These are phyloP conservation scores for Stentor coeruleus DNA, from an alignment of 73 alveolate genomes.

Conservation along the genomic window DNA sequence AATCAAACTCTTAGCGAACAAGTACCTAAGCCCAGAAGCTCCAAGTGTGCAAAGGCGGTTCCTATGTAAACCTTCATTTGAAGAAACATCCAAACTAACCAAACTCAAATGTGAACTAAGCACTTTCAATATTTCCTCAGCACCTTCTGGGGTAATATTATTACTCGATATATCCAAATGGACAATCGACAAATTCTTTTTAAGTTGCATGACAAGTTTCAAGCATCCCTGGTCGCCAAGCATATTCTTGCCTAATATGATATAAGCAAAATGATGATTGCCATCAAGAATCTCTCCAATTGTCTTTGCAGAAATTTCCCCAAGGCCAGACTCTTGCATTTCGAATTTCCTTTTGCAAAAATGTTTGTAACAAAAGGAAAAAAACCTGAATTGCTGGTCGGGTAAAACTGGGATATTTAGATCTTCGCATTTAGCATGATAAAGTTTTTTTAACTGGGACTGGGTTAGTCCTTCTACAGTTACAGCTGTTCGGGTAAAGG, in stretches of 20 bases:
- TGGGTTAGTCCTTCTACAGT: neutral
- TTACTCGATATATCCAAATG: conserved; percentile 41
- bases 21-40: conserved; percentile 23
- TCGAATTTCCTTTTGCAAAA: neutral
- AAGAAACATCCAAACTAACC: conserved; percentile 28
- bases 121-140: conserved; percentile 33
- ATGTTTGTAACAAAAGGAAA: conserved; percentile 5
- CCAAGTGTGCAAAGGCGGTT: conserved; percentile 37
- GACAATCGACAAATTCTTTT: conserved; percentile 25
- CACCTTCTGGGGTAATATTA: conserved; percentile 42
- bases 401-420: conserved; percentile 16
- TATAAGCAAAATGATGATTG: neutral
- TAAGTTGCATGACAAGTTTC: conserved; percentile 14
- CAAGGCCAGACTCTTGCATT: conserved; percentile 20
- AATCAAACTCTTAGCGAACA: conserved; percentile 24
- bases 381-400: conserved; percentile 14
- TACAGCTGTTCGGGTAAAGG: neutral
- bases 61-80: conserved; percentile 46
- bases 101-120: conserved; percentile 14
- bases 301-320: neutral
- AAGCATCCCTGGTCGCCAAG: conserved; percentile 39
- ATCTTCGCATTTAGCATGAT: conserved; percentile 17
- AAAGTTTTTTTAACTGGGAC: neutral
- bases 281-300: conserved; percentile 10
- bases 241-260: conserved; percentile 32